A percentile compares a stretch with the other conserved stretches of the same genome.
These are phyloP conservation scores for Lactifluus rugatus DNA, from an alignment of 768 basidiomycete species.

Conservation along the genomic window DNA sequence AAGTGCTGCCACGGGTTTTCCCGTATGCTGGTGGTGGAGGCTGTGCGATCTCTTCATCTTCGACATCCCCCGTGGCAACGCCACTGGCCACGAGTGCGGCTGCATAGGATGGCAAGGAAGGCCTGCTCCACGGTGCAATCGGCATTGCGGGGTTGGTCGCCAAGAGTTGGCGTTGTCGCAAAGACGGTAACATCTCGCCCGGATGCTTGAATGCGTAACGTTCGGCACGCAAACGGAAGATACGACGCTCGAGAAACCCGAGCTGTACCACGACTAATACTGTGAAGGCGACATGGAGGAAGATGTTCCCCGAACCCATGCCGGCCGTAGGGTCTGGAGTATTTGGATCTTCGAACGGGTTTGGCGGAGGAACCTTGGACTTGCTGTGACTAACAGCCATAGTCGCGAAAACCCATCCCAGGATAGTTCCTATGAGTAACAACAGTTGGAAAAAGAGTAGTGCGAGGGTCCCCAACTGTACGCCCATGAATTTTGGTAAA, in stretches of 20 bases:
- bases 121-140: slow-evolving; percentile 59
- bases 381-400: slow-evolving; percentile 21
- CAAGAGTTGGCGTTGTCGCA: slow-evolving; percentile 8
- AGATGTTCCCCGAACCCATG: slow-evolving; percentile 29
- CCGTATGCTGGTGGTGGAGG: slow-evolving; percentile 74
- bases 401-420: slow-evolving; percentile 43
- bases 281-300: slow-evolving; percentile 55
- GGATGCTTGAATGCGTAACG: slow-evolving; percentile 50
- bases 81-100: slow-evolving; percentile 60
- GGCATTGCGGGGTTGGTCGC: slow-evolving; percentile 14
- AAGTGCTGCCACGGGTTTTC: slow-evolving; percentile 57
- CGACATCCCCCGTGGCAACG: slow-evolving; percentile 64
- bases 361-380: background rate
- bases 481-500: slow-evolving; percentile 32
- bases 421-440: slow-evolving; percentile 38
- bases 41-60: slow-evolving; percentile 56
- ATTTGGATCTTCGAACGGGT: no score
- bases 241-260: slow-evolving; percentile 52
- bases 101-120: slow-evolving; percentile 61
- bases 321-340: background rate
- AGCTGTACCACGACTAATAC: slow-evolving; percentile 42
- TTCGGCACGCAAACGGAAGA: slow-evolving; percentile 60
- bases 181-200: slow-evolving; percentile 33
- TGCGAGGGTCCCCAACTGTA: slow-evolving; percentile 38
- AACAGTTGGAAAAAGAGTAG: slow-evolving; percentile 32